Evolutionary conservation across 441 rosid genomes (phyloP), one percentile per base, ranked within the genome.

Genomic region (Gossypium laxum): DNA sequence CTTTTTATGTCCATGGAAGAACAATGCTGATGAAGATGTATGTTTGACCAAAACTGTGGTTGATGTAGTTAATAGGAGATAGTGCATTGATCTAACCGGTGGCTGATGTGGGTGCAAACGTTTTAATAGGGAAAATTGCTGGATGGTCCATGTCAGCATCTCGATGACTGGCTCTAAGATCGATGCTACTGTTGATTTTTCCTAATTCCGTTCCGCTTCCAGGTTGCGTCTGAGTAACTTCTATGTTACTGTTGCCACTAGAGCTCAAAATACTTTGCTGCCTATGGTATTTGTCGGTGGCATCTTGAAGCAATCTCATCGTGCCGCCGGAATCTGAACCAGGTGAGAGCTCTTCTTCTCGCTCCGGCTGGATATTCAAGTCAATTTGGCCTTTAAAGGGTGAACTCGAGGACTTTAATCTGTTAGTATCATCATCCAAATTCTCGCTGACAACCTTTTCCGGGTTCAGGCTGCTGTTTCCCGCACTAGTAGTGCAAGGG

Each of bases 291-390:
- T 75, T 82, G 28, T 83, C 83, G 0, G 79, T 66, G 68, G 85
- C 83, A 77, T 78, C 89, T 57, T 86, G 88, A 32, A 76, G 76
- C 78, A 80, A 72, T 81, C 72, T 84, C 72, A 76, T 80, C 83
- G 78, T 74, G 71, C 75, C 64, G 43, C 81, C 82, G 52, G 85
- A 74, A 74, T 88, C 87, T 0, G 89, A 82, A 70, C 83, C 81
- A 28, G 91, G 90, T 1, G 89, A 82, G 2, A 81, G 67, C 73
- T 91, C 98, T 70, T 88, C 99, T 61, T 94, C 97, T 57, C 88
- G 77, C 85, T 89, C 95, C 14, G 99, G 99, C 78, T 87, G 91
- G 76, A 88, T 91, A 77, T 92, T 94, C 73, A 94, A 85, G 80
- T 94, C 98, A 26, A 94, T 86, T 78, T 86, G 92, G 62, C 88